phyloP scores from a whole-genome alignment of 768 basidiomycete species.

The Russula olivacea region DNA sequence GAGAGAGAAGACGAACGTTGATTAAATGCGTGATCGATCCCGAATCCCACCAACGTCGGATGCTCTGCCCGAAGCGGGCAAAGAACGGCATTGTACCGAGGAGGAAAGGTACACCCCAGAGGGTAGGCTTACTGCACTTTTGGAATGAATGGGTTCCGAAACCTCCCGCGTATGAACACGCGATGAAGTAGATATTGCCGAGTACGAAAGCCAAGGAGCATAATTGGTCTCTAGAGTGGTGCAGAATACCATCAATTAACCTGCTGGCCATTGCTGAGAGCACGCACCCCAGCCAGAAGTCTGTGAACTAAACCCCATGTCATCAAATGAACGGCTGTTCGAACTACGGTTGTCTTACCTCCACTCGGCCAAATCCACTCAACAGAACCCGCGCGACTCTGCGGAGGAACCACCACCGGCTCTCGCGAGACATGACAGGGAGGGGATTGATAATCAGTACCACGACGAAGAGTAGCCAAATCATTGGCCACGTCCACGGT shows the following conservation, averaged over 20 bases:
- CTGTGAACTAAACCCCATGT: slow-evolving; percentile 50
- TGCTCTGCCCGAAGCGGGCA: slow-evolving; percentile 76
- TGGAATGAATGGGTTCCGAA: slow-evolving; percentile 46
- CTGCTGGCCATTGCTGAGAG: neutral
- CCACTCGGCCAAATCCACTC: slow-evolving; percentile 67
- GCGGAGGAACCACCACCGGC: slow-evolving; percentile 78
- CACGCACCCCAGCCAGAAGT: slow-evolving; percentile 84
- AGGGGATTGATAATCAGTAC: slow-evolving; percentile 71
- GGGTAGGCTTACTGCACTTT: slow-evolving; percentile 41
- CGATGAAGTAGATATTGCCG: slow-evolving; percentile 65
- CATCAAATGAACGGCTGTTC: neutral
- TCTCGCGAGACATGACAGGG: slow-evolving; percentile 52
- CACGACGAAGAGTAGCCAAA: slow-evolving; percentile 66
- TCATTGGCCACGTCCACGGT: slow-evolving; percentile 72
- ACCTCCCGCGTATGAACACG: slow-evolving; percentile 59
- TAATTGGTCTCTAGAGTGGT: slow-evolving; percentile 59
- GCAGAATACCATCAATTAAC: neutral
- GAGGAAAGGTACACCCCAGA: slow-evolving; percentile 58
- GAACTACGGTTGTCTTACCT: slow-evolving; percentile 43
- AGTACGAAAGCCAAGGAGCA: slow-evolving; percentile 75
- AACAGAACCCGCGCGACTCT: slow-evolving; percentile 55
- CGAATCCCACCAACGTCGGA: slow-evolving; percentile 84
- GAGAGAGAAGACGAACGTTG: slow-evolving; percentile 51
- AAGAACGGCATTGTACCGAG: slow-evolving; percentile 63
- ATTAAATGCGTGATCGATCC: slow-evolving; percentile 69